Evolutionary conservation across 768 basidiomycete species (phyloP).

Genomic region (Candolleomyces efflorescens): DNA sequence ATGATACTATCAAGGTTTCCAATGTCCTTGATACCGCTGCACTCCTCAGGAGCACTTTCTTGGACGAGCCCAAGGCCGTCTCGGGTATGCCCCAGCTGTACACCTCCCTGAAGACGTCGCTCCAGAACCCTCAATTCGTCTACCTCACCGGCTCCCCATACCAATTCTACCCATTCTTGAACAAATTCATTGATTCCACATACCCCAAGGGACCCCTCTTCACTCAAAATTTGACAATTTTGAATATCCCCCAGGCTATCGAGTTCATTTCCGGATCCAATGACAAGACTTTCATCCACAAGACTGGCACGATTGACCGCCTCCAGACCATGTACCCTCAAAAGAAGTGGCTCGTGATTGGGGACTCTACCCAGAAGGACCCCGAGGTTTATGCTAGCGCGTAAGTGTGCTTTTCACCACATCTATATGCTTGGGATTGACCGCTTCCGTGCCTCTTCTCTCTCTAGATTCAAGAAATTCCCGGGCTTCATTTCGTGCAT

Average conservation of each 20-base stretch:
- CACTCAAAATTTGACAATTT: constrained; percentile 33
- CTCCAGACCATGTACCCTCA: constrained; percentile 38
- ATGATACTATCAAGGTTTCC: constrained; percentile 41
- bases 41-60: constrained; percentile 33
- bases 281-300: constrained; percentile 29
- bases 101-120: constrained; percentile 28
- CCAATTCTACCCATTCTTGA: constrained; percentile 43
- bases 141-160: constrained; percentile 42
- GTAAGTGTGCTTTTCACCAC: constrained; percentile 22
- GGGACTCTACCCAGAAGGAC: constrained; percentile 43
- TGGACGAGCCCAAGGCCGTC: constrained; percentile 36
- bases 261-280: constrained; percentile 18
- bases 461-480: constrained; percentile 30
- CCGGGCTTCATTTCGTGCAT: constrained; percentile 31
- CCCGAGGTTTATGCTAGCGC: constrained; percentile 41
- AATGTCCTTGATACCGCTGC: constrained; percentile 31
- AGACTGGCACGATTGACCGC: constrained; percentile 31
- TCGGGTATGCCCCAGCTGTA: constrained; percentile 46
- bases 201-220: constrained; percentile 36
- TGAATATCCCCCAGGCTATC: constrained; percentile 24
- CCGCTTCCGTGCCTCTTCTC: background rate
- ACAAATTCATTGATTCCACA: constrained; percentile 31
- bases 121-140: constrained; percentile 36
- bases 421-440: background rate
- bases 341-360: constrained; percentile 38